phyloP scores from a whole-genome alignment of 2,329 filamentous ascomycete species.

The Botrytis tulipae region DNA sequence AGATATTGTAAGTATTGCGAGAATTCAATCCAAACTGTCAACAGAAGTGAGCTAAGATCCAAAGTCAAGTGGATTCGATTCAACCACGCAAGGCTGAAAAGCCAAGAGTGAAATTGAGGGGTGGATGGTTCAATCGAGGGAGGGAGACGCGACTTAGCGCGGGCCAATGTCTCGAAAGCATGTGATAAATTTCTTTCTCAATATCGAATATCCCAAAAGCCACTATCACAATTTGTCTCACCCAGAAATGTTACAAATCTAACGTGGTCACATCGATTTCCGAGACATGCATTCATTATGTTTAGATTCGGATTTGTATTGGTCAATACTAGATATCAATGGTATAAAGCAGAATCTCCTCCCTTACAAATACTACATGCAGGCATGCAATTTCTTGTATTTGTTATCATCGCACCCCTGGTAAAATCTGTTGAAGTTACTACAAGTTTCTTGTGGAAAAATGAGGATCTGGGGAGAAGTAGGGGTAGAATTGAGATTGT shows the following conservation, averaged over 20 bases:
- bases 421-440: constrained; percentile 5
- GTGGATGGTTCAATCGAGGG: not conserved
- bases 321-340: not conserved
- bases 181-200: not conserved
- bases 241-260: not conserved
- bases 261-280: not conserved
- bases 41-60: not conserved
- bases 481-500: not conserved
- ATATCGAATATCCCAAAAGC: not conserved
- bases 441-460: not conserved
- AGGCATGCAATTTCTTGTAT: constrained; percentile 5
- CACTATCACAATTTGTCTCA: not conserved
- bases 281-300: not conserved
- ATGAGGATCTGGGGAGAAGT: not conserved
- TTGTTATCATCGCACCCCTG: not conserved
- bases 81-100: not conserved
- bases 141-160: constrained; percentile 14
- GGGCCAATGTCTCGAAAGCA: constrained; percentile 11
- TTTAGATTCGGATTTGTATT: not conserved
- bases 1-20: not conserved
- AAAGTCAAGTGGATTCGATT: not conserved
- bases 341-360: not conserved
- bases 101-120: not conserved
- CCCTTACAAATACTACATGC: not conserved
- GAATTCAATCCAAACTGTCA: not conserved